A percentile compares a stretch with the other conserved stretches of the same genome.
These are phyloP conservation scores for Monosporascus sp. DNA, from an alignment of 2,329 filamentous ascomycete species.

Conservation along the genomic window DNA sequence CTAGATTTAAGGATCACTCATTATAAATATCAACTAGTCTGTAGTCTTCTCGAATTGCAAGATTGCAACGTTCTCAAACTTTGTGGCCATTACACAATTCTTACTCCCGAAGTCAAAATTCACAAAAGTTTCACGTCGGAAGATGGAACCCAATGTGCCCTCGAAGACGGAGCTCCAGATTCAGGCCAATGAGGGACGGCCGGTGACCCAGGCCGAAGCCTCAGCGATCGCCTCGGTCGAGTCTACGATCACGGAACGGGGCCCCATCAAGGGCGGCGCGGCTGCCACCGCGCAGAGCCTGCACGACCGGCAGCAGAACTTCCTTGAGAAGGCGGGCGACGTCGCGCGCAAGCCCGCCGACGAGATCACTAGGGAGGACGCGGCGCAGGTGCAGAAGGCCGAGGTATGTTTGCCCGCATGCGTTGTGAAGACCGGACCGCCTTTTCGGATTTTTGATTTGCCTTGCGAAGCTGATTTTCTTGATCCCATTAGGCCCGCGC, in stretches of 20 bases:
- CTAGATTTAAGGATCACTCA: no score
- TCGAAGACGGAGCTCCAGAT: slow-evolving; percentile 13
- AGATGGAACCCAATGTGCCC: slow-evolving; percentile 7
- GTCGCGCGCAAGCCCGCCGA: slow-evolving; percentile 22
- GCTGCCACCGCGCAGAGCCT: slow-evolving; percentile 29
- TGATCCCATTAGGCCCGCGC: slow-evolving; percentile 4
- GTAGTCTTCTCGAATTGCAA: no score
- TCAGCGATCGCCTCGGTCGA: slow-evolving; percentile 21
- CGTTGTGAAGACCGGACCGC: background rate
- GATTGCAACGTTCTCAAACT: no score
- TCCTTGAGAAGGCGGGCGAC: slow-evolving; percentile 23
- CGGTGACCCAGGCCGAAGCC: slow-evolving; percentile 22
- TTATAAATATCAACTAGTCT: no score
- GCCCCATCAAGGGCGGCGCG: slow-evolving; percentile 26
- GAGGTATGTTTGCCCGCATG: slow-evolving; percentile 14
- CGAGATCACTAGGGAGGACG: slow-evolving; percentile 27
- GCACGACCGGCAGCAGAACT: slow-evolving; percentile 30
- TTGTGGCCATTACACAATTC: no score
- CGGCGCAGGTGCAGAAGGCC: slow-evolving; percentile 21
- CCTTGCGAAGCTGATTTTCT: slow-evolving; percentile 3
- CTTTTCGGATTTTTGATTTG: background rate
- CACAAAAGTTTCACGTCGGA: background rate
- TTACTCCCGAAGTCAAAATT: no score
- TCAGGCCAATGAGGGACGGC: slow-evolving; percentile 16
- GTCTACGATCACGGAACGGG: slow-evolving; percentile 23